Conservation (phyloP, 2,329 filamentous ascomycete genomes). For the Calonectria pteridis region DNA sequence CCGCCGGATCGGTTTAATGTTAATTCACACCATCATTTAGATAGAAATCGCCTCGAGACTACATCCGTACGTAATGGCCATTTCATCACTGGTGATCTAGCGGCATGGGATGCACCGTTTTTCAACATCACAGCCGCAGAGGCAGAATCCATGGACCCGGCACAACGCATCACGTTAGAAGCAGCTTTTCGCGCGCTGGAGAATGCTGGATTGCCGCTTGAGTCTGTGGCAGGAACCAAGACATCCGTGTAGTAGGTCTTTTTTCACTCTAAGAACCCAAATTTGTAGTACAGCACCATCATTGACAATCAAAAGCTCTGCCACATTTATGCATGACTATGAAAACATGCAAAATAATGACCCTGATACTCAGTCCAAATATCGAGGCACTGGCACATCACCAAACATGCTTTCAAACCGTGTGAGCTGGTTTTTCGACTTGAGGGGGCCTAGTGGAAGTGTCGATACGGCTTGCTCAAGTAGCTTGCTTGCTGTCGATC, state of each 20-base stretch:
- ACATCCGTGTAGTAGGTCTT: constrained; percentile 49
- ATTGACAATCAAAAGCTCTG: constrained; percentile 34
- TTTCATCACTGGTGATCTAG: background rate
- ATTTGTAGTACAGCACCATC: background rate
- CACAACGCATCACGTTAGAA: constrained; percentile 52
- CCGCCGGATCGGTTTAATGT: constrained; percentile 3
- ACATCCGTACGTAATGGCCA: background rate
- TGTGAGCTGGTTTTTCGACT: constrained; percentile 53
- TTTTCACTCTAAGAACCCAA: background rate
- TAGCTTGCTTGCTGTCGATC: constrained; percentile 30
- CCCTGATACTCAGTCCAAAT: constrained; percentile 31
- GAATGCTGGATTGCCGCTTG: constrained; percentile 49
- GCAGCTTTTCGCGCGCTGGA: constrained; percentile 52
- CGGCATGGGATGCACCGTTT: background rate
- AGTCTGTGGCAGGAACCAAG: constrained; percentile 43
- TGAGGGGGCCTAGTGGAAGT: constrained; percentile 32
- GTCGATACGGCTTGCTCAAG: constrained; percentile 38
- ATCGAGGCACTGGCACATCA: constrained; percentile 48
- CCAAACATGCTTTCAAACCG: constrained; percentile 55
- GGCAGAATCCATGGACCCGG: constrained; percentile 49
- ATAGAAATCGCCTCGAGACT: constrained; percentile 1
- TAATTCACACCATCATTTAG: background rate
- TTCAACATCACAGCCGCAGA: background rate
- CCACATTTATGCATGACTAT: constrained; percentile 55
- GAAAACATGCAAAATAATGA: constrained; percentile 48